Conservation (phyloP, 345 rosid genomes). For the Cochlearia excelsa region DNA sequence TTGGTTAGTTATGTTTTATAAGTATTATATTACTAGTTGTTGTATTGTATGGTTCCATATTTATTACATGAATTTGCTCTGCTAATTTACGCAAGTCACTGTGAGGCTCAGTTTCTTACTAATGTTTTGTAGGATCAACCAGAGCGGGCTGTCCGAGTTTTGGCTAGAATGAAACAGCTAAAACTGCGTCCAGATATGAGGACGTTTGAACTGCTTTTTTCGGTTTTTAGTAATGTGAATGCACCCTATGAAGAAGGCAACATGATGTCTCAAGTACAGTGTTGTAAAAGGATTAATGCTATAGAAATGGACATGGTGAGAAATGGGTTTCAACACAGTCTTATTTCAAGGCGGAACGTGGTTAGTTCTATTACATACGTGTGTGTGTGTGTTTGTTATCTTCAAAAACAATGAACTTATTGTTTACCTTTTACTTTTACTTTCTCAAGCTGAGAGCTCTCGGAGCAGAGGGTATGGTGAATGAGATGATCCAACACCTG, state of each 20-base stretch:
- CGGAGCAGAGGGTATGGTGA: constrained; percentile 74
- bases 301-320: constrained; percentile 71
- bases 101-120: constrained; percentile 26
- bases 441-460: constrained; percentile 65
- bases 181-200: constrained; percentile 52
- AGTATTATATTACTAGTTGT: constrained; percentile 10
- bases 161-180: constrained; percentile 66
- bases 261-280: constrained; percentile 53
- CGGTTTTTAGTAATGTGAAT: constrained; percentile 66
- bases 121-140: constrained; percentile 60
- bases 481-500: constrained; percentile 53
- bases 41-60: constrained; percentile 4
- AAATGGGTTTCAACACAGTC: constrained; percentile 67
- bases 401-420: neutral
- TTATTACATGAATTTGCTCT: constrained; percentile 8
- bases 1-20: constrained; percentile 48
- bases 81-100: neutral
- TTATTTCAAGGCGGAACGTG: constrained; percentile 55
- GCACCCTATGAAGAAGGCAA: constrained; percentile 68
- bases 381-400: neutral
- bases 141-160: constrained; percentile 63
- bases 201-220: constrained; percentile 72
- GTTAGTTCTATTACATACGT: constrained; percentile 36
- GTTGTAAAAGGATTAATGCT: constrained; percentile 60
- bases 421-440: constrained; percentile 1